phyloP scores from a whole-genome alignment of 2,329 filamentous ascomycete genomes.

The Colletotrichum phormii region DNA sequence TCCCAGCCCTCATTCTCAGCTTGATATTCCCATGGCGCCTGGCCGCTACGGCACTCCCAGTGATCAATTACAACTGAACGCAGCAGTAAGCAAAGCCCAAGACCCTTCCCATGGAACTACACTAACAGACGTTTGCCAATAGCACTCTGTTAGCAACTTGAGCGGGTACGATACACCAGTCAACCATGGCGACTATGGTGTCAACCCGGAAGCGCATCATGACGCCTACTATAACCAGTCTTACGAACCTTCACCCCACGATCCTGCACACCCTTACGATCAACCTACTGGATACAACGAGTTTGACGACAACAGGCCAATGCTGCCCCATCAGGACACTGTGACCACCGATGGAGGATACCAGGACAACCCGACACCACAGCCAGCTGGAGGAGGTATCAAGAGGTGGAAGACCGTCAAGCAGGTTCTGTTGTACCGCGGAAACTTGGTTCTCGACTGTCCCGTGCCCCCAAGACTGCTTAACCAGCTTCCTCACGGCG shows the following conservation, averaged over 20 bases:
- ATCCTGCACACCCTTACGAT: slow-evolving; percentile 66
- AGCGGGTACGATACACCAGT: slow-evolving; percentile 52
- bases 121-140: background rate
- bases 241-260: slow-evolving; percentile 77
- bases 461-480: slow-evolving; percentile 90
- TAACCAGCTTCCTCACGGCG: slow-evolving; percentile 88
- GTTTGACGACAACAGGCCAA: slow-evolving; percentile 79
- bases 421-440: slow-evolving; percentile 96
- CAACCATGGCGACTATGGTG: slow-evolving; percentile 74
- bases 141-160: slow-evolving; percentile 67
- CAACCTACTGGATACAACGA: slow-evolving; percentile 51
- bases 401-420: slow-evolving; percentile 98
- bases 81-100: slow-evolving; percentile 73
- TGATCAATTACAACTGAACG: slow-evolving; percentile 85
- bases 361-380: slow-evolving; percentile 54
- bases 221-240: slow-evolving; percentile 88
- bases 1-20: slow-evolving; percentile 40
- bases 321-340: slow-evolving; percentile 74
- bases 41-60: slow-evolving; percentile 66
- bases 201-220: slow-evolving; percentile 88
- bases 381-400: slow-evolving; percentile 70
- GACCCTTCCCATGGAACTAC: background rate
- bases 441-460: slow-evolving; percentile 96
- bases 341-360: slow-evolving; percentile 56
- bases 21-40: slow-evolving; percentile 38